Evolutionary conservation across 371 early-diverging fungal genomes (phyloP), one percentile per base, ranked within the genome.

Genomic region (Batkoa obscura): DNA sequence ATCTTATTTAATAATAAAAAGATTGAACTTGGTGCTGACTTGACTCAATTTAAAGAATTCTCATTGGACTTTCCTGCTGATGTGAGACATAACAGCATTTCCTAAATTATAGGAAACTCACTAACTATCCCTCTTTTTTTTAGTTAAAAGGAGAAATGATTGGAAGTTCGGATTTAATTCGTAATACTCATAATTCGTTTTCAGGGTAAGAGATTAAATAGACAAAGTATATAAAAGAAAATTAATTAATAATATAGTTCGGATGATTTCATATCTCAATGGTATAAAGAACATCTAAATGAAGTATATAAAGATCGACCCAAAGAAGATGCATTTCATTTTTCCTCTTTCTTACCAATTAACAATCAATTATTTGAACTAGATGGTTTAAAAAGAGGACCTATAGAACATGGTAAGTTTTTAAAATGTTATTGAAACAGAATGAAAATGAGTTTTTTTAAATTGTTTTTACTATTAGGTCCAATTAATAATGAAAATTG

Each of bases 281-380:
- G 72, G 62, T 10, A 69, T 73, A 1, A 56, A 60, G 35, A 74
- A 74, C 3, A 68, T 67, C 8, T 53, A n/a, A 38, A 53, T 9
- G 53, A 39, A 3, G 80, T 82, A 49, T 23, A 23, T 23, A 23
- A 23, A 23, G 23, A 23, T 23, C 23, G 23, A 23, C 23, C 23
- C 23, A 76, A 79, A 39, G 89, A 88, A 42, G 91, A 88, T 54
- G 59, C 80, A 8, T 93, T 84, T 58, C 94, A 94, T 60, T 94
- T 92, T 62, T 79, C 91, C 56, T 75, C 82, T 15, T 94, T 85
- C 52, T 70, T 90, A 15, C 90, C 90, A 2, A 69, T 84, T 17
- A 69, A 79, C 52, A 90, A 87, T 0, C 70, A 71, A 2, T 65
- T 92, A 4, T 90, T 83, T 50, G 92, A 94, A 67, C 65, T 93